phyloP scores from a whole-genome alignment of 345 rosid species.

The Citrus inodora region DNA sequence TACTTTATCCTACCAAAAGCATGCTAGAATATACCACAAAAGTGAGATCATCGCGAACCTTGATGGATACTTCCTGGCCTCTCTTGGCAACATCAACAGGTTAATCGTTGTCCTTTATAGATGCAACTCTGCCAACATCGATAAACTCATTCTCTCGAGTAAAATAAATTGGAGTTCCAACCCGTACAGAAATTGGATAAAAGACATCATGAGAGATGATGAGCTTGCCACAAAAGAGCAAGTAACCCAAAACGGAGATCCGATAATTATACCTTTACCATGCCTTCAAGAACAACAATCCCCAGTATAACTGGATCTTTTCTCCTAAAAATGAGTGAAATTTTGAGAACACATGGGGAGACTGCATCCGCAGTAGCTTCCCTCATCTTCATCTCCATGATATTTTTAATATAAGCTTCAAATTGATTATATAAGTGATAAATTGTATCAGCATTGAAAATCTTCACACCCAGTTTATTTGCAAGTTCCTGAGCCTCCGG shows the following conservation, averaged over 20 bases:
- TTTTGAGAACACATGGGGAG: slow-evolving; percentile 83
- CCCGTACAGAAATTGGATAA: slow-evolving; percentile 32
- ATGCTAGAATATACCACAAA: background rate
- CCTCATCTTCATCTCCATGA: slow-evolving; percentile 85
- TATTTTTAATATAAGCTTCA: slow-evolving; percentile 67
- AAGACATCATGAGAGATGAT: background rate
- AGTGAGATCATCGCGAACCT: background rate
- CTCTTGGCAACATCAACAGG: slow-evolving; percentile 80
- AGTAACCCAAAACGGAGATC: too few relatives aligned
- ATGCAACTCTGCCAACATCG: slow-evolving; percentile 82
- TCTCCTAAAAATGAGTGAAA: slow-evolving; percentile 76
- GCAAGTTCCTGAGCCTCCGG: slow-evolving; percentile 88
- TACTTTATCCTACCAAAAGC: background rate
- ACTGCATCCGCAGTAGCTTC: slow-evolving; percentile 92
- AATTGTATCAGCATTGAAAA: slow-evolving; percentile 87
- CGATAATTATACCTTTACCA: slow-evolving; percentile 50
- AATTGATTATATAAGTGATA: slow-evolving; percentile 90
- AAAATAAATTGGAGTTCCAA: slow-evolving; percentile 87
- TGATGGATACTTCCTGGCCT: slow-evolving; percentile 69
- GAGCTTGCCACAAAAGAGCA: too few relatives aligned
- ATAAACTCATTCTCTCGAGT: slow-evolving; percentile 62
- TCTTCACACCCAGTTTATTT: slow-evolving; percentile 81
- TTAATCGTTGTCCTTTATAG: slow-evolving; percentile 69
- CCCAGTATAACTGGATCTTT: slow-evolving; percentile 87
- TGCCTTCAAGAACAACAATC: slow-evolving; percentile 77